Conservation (phyloP, 176 grass and related monocot species). For the Saccharum officinarum region DNA sequence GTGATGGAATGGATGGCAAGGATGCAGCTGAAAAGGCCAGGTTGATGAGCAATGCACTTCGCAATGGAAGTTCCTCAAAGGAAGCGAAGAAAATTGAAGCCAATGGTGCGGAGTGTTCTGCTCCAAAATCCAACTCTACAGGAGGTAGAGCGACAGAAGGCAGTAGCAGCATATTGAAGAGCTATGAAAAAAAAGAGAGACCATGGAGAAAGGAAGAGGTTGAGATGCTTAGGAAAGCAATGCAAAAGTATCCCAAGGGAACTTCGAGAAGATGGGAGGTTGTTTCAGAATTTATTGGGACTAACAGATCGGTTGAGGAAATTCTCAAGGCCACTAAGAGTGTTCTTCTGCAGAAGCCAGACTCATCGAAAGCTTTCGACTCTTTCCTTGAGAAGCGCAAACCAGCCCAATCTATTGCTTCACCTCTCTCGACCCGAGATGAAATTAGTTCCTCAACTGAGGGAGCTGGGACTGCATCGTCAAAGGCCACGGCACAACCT, state of each 20-base stretch:
- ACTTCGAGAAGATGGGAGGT: constrained; percentile 93
- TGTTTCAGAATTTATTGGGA: constrained; percentile 92
- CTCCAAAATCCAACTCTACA: constrained; percentile 29
- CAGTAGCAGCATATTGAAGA: constrained; percentile 23
- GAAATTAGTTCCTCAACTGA: constrained; percentile 34
- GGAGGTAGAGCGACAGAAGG: constrained; percentile 25
- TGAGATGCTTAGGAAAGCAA: constrained; percentile 92
- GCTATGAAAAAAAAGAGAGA: constrained; percentile 84
- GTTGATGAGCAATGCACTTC: constrained; percentile 51
- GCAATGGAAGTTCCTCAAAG: constrained; percentile 48
- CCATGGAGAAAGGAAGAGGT: constrained; percentile 91
- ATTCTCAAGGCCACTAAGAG: constrained; percentile 96
- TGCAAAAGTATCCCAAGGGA: constrained; percentile 95
- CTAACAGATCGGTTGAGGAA: constrained; percentile 81
- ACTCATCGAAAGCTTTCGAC: constrained; percentile 93
- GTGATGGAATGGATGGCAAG: constrained; percentile 67
- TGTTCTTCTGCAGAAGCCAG: constrained; percentile 92
- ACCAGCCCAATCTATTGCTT: constrained; percentile 64
- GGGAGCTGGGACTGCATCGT: constrained; percentile 38
- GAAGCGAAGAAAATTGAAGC: constrained; percentile 42
- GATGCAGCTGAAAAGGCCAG: constrained; percentile 56
- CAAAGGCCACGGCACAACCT: constrained; percentile 29
- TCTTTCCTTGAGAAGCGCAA: constrained; percentile 99
- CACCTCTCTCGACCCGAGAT: constrained; percentile 72
- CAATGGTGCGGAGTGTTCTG: constrained; percentile 32